phyloP scores from a whole-genome alignment of 1,284 basidiomycete species.

The Apiotrichum laibachii region DNA sequence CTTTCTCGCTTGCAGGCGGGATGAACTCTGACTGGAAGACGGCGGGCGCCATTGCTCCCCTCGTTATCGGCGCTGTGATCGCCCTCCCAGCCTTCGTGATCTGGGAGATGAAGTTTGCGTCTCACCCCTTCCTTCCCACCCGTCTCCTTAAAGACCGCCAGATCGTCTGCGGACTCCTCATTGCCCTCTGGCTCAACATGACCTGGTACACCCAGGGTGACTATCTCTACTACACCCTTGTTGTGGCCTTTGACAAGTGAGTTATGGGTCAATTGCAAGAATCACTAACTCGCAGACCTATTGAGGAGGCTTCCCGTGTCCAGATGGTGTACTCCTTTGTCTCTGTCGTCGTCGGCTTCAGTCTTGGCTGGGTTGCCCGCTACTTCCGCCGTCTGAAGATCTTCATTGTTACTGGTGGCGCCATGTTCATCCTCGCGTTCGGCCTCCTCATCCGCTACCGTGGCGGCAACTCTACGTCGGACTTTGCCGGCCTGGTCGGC shows the following conservation, averaged over 20 bases:
- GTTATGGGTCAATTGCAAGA: background rate
- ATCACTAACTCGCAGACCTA: conserved; percentile 12
- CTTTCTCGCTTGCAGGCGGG: conserved; percentile 49
- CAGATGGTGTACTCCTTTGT: conserved; percentile 51
- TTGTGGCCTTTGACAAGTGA: conserved; percentile 50
- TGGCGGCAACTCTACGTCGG: conserved; percentile 33
- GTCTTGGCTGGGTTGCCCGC: conserved; percentile 47
- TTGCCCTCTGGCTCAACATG: conserved; percentile 51
- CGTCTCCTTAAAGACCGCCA: conserved; percentile 48
- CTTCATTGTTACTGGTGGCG: conserved; percentile 46
- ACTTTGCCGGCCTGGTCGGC: conserved; percentile 46
- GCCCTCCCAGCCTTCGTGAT: conserved; percentile 46
- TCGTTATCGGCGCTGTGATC: conserved; percentile 48
- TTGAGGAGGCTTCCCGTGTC: conserved; percentile 48
- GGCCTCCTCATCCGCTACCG: conserved; percentile 53
- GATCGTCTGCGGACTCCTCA: conserved; percentile 46
- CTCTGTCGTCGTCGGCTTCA: conserved; percentile 46
- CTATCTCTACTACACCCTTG: conserved; percentile 49
- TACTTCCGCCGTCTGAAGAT: conserved; percentile 49
- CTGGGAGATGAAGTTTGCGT: conserved; percentile 48
- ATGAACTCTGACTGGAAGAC: conserved; percentile 32
- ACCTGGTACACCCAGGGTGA: conserved; percentile 49
- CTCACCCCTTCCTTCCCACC: conserved; percentile 50
- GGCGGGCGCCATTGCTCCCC: conserved; percentile 46
- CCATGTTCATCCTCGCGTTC: conserved; percentile 41